A percentile compares a stretch with the other conserved stretches of the same genome.
Evolutionary conservation across 805 yeast species (phyloP).

Genomic region (Pichia paraexigua): DNA sequence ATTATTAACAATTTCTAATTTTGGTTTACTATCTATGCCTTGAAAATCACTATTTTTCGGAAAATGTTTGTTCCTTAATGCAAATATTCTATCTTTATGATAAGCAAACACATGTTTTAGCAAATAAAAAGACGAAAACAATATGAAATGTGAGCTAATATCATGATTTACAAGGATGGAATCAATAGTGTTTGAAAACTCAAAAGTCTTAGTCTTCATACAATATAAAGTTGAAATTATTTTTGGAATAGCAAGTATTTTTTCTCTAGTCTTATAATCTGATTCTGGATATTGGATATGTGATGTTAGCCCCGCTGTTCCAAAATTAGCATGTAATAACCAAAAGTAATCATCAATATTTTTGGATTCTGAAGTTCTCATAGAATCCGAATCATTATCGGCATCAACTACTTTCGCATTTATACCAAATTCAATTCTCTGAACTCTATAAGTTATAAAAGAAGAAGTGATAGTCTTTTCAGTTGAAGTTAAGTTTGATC

Average conservation of each 20-base stretch:
- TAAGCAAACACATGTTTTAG: slow-evolving; percentile 31
- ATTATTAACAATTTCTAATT: not conserved
- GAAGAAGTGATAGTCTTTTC: slow-evolving; percentile 7
- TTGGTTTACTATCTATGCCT: not conserved
- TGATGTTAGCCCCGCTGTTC: not conserved
- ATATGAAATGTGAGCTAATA: slow-evolving; percentile 36
- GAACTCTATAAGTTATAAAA: not conserved
- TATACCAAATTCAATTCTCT: not conserved
- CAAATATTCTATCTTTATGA: not conserved
- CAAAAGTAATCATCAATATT: slow-evolving; percentile 10
- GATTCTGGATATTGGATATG: not conserved
- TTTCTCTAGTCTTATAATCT: not conserved
- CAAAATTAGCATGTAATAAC: not conserved
- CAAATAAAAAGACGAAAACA: slow-evolving; percentile 37
- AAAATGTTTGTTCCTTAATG: not conserved
- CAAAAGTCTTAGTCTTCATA: slow-evolving; percentile 4
- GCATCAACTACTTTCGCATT: not conserved
- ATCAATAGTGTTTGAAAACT: slow-evolving; percentile 2
- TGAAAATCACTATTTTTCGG: not conserved
- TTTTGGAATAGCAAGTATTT: slow-evolving; percentile 6
- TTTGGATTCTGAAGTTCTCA: slow-evolving; percentile 3
- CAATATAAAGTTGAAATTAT: slow-evolving; percentile 5
- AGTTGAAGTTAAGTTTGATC: not conserved
- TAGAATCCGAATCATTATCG: slow-evolving; percentile 4
- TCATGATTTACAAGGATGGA: slow-evolving; percentile 22